Conservation (phyloP, 139 green algal genomes). For the Chlamydomonas applanata region DNA sequence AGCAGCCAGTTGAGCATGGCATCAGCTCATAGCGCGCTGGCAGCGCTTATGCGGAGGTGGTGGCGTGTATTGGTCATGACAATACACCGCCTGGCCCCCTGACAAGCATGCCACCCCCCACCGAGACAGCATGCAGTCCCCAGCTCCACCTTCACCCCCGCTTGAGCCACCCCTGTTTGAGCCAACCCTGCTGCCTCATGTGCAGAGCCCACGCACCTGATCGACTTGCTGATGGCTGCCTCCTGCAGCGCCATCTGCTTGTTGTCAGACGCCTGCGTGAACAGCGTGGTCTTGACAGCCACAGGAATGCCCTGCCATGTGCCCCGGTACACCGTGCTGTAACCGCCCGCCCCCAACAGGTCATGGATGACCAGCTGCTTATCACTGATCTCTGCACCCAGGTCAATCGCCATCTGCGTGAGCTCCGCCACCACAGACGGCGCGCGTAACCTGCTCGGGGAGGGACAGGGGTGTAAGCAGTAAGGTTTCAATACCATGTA, state of each 20-base stretch:
- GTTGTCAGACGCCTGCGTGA: not conserved
- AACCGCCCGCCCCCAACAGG: constrained; percentile 9
- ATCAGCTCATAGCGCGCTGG: too few species aligned
- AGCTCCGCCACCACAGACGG: constrained; percentile 20
- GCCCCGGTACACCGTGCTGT: constrained; percentile 21
- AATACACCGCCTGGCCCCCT: too few species aligned
- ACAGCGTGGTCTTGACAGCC: constrained; percentile 24
- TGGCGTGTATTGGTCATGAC: too few species aligned
- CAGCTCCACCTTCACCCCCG: too few species aligned
- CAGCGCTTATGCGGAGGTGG: too few species aligned
- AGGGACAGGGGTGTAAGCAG: too few species aligned
- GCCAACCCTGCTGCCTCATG: too few species aligned
- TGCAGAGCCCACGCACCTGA: not conserved
- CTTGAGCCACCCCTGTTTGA: too few species aligned
- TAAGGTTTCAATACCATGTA: too few species aligned
- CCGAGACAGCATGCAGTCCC: too few species aligned
- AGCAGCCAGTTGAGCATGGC: too few species aligned
- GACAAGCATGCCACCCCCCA: too few species aligned
- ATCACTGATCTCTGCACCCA: constrained; percentile 10
- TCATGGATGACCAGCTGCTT: constrained; percentile 5
- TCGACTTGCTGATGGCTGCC: constrained; percentile 28
- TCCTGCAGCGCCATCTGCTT: constrained; percentile 21
- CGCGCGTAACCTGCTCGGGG: not conserved
- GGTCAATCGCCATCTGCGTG: not conserved
- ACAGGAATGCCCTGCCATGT: constrained; percentile 25